Evolutionary conservation across 345 rosid genomes (phyloP).

Genomic region (Raphanus sativus): DNA sequence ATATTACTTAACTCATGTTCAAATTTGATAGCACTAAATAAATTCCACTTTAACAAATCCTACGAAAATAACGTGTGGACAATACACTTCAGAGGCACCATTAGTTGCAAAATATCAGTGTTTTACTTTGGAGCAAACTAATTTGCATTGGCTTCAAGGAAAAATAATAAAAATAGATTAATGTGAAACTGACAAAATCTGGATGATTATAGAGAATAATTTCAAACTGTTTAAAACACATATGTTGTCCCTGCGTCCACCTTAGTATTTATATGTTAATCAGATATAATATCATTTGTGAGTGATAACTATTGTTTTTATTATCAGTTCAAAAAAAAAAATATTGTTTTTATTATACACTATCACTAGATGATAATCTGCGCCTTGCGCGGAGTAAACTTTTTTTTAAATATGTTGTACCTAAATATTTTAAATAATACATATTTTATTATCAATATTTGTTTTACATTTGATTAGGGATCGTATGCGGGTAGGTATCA

Average conservation of each 20-base stretch:
- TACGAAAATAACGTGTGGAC: neutral
- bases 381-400: too few species aligned
- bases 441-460: too few species aligned
- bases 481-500: too few species aligned
- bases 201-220: neutral
- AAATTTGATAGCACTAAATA: neutral
- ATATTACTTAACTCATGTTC: neutral
- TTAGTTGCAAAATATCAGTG: neutral
- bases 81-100: neutral
- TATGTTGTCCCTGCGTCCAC: neutral
- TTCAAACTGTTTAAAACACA: neutral
- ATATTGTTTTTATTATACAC: too few species aligned
- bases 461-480: too few species aligned
- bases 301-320: neutral
- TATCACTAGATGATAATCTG: too few species aligned
- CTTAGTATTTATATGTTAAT: neutral
- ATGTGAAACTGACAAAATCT: neutral
- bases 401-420: too few species aligned
- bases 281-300: neutral
- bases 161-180: neutral
- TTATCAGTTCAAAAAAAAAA: too few species aligned
- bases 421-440: too few species aligned
- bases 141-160: neutral
- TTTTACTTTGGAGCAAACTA: neutral
- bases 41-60: neutral